Evolutionary conservation across 176 grass and related monocot genomes (phyloP).

Genomic region (Ensete ventricosum): DNA sequence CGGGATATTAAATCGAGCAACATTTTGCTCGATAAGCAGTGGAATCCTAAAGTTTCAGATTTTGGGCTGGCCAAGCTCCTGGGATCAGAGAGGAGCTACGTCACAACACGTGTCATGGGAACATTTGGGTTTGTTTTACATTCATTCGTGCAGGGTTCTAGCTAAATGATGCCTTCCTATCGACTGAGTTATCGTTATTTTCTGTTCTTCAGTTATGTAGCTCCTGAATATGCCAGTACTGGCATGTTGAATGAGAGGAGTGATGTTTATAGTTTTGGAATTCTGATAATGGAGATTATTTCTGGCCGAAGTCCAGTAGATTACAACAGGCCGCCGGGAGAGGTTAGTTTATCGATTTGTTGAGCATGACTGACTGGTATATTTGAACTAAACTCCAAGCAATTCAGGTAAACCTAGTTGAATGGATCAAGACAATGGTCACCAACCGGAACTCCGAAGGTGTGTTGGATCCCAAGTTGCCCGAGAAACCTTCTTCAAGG

Average conservation of each 20-base stretch:
- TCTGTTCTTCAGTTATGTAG: conserved; percentile 56
- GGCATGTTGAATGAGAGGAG: conserved; percentile 94
- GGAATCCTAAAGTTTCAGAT: conserved; percentile 26
- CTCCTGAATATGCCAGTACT: conserved; percentile 92
- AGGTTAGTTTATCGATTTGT: conserved; percentile 35
- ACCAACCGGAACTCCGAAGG: conserved; percentile 67
- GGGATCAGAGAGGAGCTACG: conserved; percentile 13
- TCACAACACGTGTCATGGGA: conserved; percentile 16
- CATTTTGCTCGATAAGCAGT: conserved; percentile 21
- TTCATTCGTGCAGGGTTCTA: neutral
- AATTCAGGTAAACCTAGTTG: conserved; percentile 77
- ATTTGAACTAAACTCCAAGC: neutral
- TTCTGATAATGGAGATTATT: conserved; percentile 93
- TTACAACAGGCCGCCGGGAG: conserved; percentile 52
- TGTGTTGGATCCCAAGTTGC: conserved; percentile 66
- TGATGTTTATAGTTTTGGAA: conserved; percentile 95
- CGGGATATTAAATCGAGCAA: conserved; percentile 18
- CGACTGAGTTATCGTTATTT: neutral
- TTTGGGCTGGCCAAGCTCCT: conserved; percentile 20
- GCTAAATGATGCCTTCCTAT: neutral
- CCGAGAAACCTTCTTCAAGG: conserved; percentile 65
- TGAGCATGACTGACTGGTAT: too few species aligned
- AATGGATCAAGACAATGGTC: conserved; percentile 95
- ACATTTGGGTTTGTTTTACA: conserved; percentile 20
- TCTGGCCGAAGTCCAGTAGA: conserved; percentile 84